These are phyloP conservation scores for Pleurotus citrinopileatus DNA, from an alignment of 768 basidiomycete species.

Conservation along the genomic window DNA sequence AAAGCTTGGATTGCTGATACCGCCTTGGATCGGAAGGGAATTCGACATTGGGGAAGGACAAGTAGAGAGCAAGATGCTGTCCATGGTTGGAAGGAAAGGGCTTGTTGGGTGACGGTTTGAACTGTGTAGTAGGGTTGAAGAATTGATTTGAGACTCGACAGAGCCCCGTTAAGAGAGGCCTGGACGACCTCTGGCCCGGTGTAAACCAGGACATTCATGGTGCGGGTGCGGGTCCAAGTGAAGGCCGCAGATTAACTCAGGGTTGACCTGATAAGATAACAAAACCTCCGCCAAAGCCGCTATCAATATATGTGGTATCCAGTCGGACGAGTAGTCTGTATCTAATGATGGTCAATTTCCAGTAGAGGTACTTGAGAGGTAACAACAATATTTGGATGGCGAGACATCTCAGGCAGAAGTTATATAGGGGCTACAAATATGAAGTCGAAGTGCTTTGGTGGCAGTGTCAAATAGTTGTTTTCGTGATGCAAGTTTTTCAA, in stretches of 20 bases:
- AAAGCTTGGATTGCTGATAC: constrained; percentile 52
- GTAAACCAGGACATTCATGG: constrained; percentile 79
- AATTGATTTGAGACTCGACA: constrained; percentile 47
- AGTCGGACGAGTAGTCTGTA: too few relatives aligned
- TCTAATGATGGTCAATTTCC: too few relatives aligned
- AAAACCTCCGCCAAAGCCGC: too few relatives aligned
- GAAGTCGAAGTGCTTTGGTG: too few relatives aligned
- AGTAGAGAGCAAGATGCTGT: constrained; percentile 69
- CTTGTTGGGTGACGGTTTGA: constrained; percentile 56
- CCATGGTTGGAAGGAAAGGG: constrained; percentile 76
- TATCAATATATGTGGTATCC: too few relatives aligned
- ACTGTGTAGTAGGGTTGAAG: constrained; percentile 78
- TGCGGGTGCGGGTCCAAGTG: too few relatives aligned
- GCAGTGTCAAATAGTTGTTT: too few relatives aligned
- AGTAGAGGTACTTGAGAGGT: too few relatives aligned
- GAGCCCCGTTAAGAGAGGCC: constrained; percentile 38
- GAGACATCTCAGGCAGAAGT: too few relatives aligned
- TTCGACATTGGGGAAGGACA: constrained; percentile 66
- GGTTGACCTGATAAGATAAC: constrained; percentile 8
- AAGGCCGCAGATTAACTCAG: neutral
- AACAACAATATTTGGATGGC: too few relatives aligned
- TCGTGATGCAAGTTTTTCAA: too few relatives aligned
- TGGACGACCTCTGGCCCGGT: constrained; percentile 57
- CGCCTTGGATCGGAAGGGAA: constrained; percentile 35
- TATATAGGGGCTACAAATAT: too few relatives aligned